These are phyloP conservation scores for Astrothelium macrocarpum DNA, from an alignment of 495 filamentous ascomycete genomes.

Conservation along the genomic window DNA sequence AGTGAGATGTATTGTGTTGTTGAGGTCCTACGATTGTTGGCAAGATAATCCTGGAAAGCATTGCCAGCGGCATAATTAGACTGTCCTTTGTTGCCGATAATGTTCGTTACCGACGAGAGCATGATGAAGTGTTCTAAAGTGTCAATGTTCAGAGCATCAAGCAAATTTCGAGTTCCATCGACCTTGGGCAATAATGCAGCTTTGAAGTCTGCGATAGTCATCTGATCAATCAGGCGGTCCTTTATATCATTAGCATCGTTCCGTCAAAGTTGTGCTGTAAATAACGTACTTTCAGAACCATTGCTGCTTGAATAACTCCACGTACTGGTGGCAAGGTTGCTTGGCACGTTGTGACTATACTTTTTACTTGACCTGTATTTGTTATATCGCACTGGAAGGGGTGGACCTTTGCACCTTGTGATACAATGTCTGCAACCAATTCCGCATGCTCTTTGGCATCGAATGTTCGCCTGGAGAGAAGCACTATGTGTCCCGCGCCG, in stretches of 20 bases:
- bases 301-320: not conserved
- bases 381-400: not conserved
- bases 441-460: not conserved
- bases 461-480: not conserved
- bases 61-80: not conserved
- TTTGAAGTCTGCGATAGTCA: not conserved
- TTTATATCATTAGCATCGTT: not conserved
- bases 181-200: not conserved
- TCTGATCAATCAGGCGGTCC: not conserved
- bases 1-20: not conserved
- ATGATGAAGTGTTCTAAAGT: not conserved
- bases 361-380: not conserved
- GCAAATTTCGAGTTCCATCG: not conserved
- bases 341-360: not conserved
- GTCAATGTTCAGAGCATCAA: not conserved
- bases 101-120: not conserved
- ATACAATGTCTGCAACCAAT: not conserved
- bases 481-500: not conserved
- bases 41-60: not conserved
- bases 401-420: not conserved
- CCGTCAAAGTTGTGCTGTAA: not conserved
- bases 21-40: not conserved
- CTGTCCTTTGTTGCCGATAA: not conserved
- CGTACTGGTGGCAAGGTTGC: not conserved
- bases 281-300: not conserved